phyloP scores from a whole-genome alignment of 2,329 filamentous ascomycete genomes.

The Rhytidhysteron rufulum region DNA sequence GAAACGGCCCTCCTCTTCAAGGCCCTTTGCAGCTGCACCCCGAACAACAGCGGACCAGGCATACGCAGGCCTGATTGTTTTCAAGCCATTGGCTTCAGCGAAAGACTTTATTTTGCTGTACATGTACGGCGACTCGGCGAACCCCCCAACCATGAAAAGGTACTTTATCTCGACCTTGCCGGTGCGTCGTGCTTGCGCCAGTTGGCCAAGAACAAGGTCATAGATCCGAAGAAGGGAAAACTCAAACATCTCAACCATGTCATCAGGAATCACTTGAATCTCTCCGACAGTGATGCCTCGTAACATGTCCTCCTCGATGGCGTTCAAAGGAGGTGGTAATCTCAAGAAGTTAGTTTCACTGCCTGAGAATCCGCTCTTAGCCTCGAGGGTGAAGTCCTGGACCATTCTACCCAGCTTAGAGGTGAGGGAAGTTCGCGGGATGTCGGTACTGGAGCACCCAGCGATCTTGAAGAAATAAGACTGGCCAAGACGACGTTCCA shows the following conservation, averaged over 20 bases:
- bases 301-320: too few species aligned
- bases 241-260: neutral
- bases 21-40: constrained; percentile 10
- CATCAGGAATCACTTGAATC: too few species aligned
- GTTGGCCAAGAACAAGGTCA: neutral
- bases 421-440: too few species aligned
- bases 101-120: neutral
- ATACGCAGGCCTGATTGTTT: neutral
- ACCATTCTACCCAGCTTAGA: too few species aligned
- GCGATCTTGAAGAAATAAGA: too few species aligned
- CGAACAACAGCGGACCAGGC: constrained; percentile 8
- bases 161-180: neutral
- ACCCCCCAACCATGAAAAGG: neutral
- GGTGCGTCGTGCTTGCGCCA: neutral
- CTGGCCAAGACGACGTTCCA: too few species aligned
- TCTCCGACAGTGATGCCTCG: too few species aligned
- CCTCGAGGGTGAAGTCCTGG: too few species aligned
- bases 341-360: too few species aligned
- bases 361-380: too few species aligned
- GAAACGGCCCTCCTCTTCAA: constrained; percentile 6
- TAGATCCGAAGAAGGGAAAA: neutral
- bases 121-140: neutral
- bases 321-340: too few species aligned
- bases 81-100: neutral
- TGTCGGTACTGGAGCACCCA: too few species aligned